These are phyloP conservation scores for Mortierella sp. DNA, from an alignment of 371 early-diverging fungal genomes.

Conservation along the genomic window DNA sequence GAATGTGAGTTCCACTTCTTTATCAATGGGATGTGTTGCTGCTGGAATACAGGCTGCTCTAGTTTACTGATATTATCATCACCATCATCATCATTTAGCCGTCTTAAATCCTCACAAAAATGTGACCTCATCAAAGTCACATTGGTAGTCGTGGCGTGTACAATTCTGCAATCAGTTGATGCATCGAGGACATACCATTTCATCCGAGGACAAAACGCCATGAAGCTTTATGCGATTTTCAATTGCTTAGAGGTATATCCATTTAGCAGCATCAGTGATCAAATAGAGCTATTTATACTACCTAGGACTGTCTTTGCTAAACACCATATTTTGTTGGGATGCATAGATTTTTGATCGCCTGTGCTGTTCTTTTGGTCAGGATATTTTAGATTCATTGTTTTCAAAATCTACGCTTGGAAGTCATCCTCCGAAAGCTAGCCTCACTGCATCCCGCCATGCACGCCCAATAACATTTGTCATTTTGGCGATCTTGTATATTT, in stretches of 20 bases:
- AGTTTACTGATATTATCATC: not conserved
- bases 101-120: slow-evolving; percentile 82
- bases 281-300: not conserved
- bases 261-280: not conserved
- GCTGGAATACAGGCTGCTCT: not conserved
- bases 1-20: slow-evolving; percentile 17
- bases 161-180: slow-evolving; percentile 83
- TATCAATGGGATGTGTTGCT: not conserved
- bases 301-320: not conserved
- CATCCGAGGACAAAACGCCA: slow-evolving; percentile 94
- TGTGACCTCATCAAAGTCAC: slow-evolving; percentile 89
- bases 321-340: not conserved
- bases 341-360: slow-evolving; percentile 88
- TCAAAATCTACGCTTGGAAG: slow-evolving; percentile 72
- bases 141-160: slow-evolving; percentile 79
- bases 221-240: slow-evolving; percentile 98
- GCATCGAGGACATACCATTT: slow-evolving; percentile 93
- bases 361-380: slow-evolving; percentile 93
- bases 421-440: slow-evolving; percentile 55
- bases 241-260: slow-evolving; percentile 87
- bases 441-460: slow-evolving; percentile 63
- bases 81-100: slow-evolving; percentile 21
- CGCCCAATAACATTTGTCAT: slow-evolving; percentile 74
- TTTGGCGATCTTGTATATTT: slow-evolving; percentile 84
- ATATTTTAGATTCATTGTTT: slow-evolving; percentile 93